Evolutionary conservation across 169 alveolate genomes (phyloP), one percentile per base, ranked within the genome.

Genomic region (Cystoisospora suis): DNA sequence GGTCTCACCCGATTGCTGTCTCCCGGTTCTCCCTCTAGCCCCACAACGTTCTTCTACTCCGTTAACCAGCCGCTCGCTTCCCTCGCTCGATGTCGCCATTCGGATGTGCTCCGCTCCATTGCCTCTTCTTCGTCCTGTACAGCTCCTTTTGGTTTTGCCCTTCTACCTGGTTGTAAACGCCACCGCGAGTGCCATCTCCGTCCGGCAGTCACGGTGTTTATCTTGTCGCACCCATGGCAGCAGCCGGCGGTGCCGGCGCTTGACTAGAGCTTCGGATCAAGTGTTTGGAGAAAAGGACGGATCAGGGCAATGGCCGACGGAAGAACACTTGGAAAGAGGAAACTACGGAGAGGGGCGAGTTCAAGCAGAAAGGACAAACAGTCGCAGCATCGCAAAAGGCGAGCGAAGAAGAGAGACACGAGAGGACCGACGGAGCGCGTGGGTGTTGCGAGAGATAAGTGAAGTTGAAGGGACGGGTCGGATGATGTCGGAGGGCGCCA

Each of bases 131-230:
- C 83, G 83, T 20, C 83, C 83, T 9, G 83, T 72, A 1, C 83
- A 72, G 83, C 83, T 72, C 20, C 83, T 72, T 17, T 34, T 72
- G 83, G 56, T 72, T n/a, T 17, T 72, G 83, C 83, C 83, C 2
- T 40, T 72, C 32, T 72, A 72, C 83, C 58, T 72, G 4, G 83
- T 72, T 38, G 45, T 72, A n/a, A 72, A 72, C 27, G 53, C 56
- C 36, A 72, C 83, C 9, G 15, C 36, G 0, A 23, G 17, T 17
- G 58, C 58, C n/a, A 34, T 72, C 53, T 34, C 56, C n/a, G 32
- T 72, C 20, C 83, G 83, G 47, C 83, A 72, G 83, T 72, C 83
- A 29, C 83, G 83, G 23, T 72, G 83, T 38, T 38, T 34, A 7
- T 34, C 20, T 1, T 72, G 83, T 32, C 56, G 83, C 53, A 72